Base-by-base conservation (phyloP, 257 asterid genomes). In the Coffea eugenioides region DNA sequence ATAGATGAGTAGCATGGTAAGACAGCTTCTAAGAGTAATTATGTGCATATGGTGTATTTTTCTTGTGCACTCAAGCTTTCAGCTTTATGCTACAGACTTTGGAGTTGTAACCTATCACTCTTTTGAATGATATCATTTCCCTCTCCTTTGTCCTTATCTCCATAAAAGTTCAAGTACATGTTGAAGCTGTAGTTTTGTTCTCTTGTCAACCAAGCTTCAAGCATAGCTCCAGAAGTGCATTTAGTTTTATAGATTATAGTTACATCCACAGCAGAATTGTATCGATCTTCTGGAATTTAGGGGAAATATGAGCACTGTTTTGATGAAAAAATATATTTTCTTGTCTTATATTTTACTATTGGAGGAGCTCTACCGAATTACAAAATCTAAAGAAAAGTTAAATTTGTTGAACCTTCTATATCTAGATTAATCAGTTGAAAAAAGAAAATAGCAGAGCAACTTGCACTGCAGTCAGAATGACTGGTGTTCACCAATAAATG, bases 1-100 rank as follows among this genome's bases (percentile, higher is more conserved):
- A 48, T 43, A 49, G 34, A 82, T 81, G 80, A 78, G 77, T 45
- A 71, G 67, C 54, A 65, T 74, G 87, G 87, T 84, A 84, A 69
- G 87, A 46, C 73, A 45, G 46, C 45, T 54, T 62, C 46, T 39
- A 36, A 21, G 27, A 25, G 34, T 54, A 67, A 25, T 56, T 39
- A 57, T 70, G 36, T 71, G 31, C 49, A 49, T 46, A n/a, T 49
- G 16, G 56, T 36, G 71, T 73, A 15, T 27, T 34, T 43, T 49
- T 13, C 43, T 23, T 45, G 8, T 36, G 36, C 21, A 49, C 8
- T 43, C 7, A 27, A 23, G 18, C 21, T 41, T 36, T n/a, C 39
- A 20, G 27, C 51, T 67, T 12, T 68, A 80, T 25, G 25, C 61
- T 59, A 36, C 69, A 5, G 21, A 43, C 46, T 52, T 27, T 39